Base-by-base conservation (phyloP, 163 green algal genomes). In the Chlamydomonas reinhardtii region DNA sequence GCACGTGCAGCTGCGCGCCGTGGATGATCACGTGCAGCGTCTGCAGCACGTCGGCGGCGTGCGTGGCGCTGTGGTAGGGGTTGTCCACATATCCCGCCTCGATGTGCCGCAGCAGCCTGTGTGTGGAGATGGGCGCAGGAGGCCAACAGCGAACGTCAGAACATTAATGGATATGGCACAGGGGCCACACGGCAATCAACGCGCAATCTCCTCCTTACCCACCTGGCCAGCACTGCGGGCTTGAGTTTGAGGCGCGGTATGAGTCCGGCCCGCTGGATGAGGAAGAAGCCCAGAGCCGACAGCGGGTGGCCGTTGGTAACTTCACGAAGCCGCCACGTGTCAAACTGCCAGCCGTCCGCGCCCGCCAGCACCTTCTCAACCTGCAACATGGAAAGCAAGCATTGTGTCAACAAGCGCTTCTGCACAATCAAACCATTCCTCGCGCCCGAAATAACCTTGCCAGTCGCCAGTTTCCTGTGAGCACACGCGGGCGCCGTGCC, bases 31-130 rank as follows among this genome's bases (percentile, higher is more conserved):
- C 83, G 29, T 85, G 92, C 3, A 97, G 37, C 5, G 90, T 88
- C 74, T 96, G 93, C 43, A 92, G 89, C 79, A 98, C 95, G 85
- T 98, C 95, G n/a, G 95, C 94, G 19, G 95, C 95, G 86, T 98
- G 95, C 25, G 79, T 93, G 78, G 73, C 85, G 88, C 95, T 97
- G 91, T 98, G 95, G 89, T 98, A 98, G 4, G 94, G 94, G 79
- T 97, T 96, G 76, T 76, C 71, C 19, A 66, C 62, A 61, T 91
- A 91, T 37, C 87, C 87, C 0, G 32, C 56, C 75, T 91, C 86
- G 29, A 90, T 82, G 27, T 61, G 35, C 0, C 80, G 73, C 11
- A 90, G 79, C 32, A 85, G 54, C 79, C 79, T 85, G 65, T 11
- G 48, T 24, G 20, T 0, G 4, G 25, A 25, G 48, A 25, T 11